phyloP scores from a whole-genome alignment of 257 asterid species.

The Solanum virginianum region DNA sequence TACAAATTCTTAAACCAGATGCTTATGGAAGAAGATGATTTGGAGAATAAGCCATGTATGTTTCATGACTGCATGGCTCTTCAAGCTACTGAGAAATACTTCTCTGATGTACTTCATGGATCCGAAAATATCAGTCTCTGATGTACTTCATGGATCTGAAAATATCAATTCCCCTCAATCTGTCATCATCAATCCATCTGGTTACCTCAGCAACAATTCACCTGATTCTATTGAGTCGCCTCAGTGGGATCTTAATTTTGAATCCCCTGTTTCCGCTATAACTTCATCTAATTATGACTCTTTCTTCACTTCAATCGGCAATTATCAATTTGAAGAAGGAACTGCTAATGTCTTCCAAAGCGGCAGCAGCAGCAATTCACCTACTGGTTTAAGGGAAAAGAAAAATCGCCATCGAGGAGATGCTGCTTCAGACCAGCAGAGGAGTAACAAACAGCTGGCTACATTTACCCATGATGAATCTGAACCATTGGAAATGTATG shows the following conservation, averaged over 20 bases:
- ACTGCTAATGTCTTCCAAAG: not conserved
- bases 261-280: not conserved
- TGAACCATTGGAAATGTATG: constrained; percentile 18
- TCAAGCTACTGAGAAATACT: constrained; percentile 22
- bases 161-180: not conserved
- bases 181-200: not conserved
- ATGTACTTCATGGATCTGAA: constrained; percentile 15
- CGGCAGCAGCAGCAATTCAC: not conserved
- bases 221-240: not conserved
- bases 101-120: constrained; percentile 19
- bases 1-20: constrained; percentile 19
- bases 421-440: constrained; percentile 1
- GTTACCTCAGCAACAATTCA: not conserved
- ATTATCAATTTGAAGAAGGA: not conserved
- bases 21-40: constrained; percentile 28
- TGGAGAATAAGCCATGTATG: constrained; percentile 22
- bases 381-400: constrained; percentile 1
- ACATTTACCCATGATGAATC: constrained; percentile 12
- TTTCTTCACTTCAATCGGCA: not conserved
- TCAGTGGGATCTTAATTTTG: constrained; percentile 2
- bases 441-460: constrained; percentile 24
- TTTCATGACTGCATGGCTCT: constrained; percentile 17
- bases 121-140: constrained; percentile 3
- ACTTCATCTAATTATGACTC: not conserved
- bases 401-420: constrained; percentile 6